Evolutionary conservation across 2,329 filamentous ascomycete genomes (phyloP), one percentile per base, ranked within the genome.

Genomic region (Mariannaea elegans): DNA sequence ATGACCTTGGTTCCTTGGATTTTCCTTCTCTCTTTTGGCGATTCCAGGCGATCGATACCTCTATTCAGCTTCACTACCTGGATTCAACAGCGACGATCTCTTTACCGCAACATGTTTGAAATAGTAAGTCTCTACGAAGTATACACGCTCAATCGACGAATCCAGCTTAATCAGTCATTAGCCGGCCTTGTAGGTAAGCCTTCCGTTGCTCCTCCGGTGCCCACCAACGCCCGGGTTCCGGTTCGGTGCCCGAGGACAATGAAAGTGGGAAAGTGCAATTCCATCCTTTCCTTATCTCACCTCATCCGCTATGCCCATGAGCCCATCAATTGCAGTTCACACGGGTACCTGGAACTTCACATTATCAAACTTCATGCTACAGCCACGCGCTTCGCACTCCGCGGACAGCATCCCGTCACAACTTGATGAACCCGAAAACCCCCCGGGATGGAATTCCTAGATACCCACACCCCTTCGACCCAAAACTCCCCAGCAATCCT

Each of bases 221-320:
- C 16, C 36, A 39, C 50, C 50, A 21, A 34, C 13, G n/a, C 41
- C 50, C 51, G 51, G 51, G 45, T 39, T 36, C 52, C 52, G 52
- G 38, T 32, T 55, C 52, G 52, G 52, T 41, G 31, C 14, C 41
- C 41, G 41, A 27, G 6, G 13, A 4, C 14, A 16, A 8, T 24
- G 21, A 21, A 44, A 41, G 18, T 41, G 41, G n/a, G 21, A n/a
- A 27, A 27, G 21, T 27, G 41, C 2, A 24, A 8, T 9, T 27
- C 41, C 21, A 27, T 16, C 23, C 21, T 19, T 19, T n/a, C 16
- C 36, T 39, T 19, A 39, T 8, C 36, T 39, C 16, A 19, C 7
- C 6, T 19, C 36, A 19, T 12, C 14, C 14, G 10, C 6, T 19
- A 8, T 7, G 6, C 16, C 18, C 36, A 16, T 39, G 14, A 18